Conservation (phyloP, 257 asterid species). For the Solanum sejunctum region DNA sequence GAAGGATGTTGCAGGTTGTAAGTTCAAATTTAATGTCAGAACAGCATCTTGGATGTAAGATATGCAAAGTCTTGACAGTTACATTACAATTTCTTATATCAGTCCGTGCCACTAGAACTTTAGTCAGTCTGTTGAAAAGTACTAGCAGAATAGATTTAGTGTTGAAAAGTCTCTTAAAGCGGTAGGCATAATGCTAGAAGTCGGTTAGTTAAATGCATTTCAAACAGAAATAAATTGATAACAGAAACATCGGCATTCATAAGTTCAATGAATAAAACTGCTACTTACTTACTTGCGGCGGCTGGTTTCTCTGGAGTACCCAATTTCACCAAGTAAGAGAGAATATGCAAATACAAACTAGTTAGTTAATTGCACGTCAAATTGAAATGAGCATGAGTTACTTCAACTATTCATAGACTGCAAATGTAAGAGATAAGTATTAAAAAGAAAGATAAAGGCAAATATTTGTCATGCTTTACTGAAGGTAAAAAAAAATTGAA, state of each 20-base stretch:
- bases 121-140: not conserved
- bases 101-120: not conserved
- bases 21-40: not conserved
- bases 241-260: not conserved
- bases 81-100: not conserved
- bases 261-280: not conserved
- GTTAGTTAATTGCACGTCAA: conserved; percentile 19
- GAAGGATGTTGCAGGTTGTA: not conserved
- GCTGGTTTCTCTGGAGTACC: conserved; percentile 79
- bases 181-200: not conserved
- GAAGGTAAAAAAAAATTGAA: not conserved
- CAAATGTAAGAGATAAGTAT: not conserved
- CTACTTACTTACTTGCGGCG: conserved; percentile 54
- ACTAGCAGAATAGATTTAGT: not conserved
- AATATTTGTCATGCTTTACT: not conserved
- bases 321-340: conserved; percentile 18
- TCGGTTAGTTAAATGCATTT: not conserved
- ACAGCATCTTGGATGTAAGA: not conserved
- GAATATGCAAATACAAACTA: conserved; percentile 29
- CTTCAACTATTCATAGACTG: not conserved
- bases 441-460: not conserved
- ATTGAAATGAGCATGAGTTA: not conserved
- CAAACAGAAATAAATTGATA: not conserved
- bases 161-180: not conserved
- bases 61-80: not conserved